Base-by-base conservation (phyloP, 164 flowering plant genomes). In the Dillenia suffruticosa region DNA sequence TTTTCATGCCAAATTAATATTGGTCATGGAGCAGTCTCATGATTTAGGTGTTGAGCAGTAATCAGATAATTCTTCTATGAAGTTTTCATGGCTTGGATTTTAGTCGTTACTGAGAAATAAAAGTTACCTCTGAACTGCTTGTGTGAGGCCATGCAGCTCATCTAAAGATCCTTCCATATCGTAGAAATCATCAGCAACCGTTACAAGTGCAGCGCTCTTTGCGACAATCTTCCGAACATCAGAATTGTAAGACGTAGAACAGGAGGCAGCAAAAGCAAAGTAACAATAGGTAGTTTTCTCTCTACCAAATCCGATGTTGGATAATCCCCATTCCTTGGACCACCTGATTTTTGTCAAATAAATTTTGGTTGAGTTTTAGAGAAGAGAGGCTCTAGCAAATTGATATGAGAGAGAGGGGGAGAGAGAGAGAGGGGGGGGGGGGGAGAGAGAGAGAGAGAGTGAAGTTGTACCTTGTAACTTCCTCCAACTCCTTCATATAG, bases 271-370 rank as follows among this genome's bases (percentile, higher is more conserved):
- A 9, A 61, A 11, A 0, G 79, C 81, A 58, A 70, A 80, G 65
- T 77, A 77, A 10, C 69, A 68, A 49, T 75, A 75, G 0, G 65
- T 47, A 3, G 82, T 76, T 65, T 78, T 81, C 51, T 81, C 81
- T 43, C 82, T 44, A 10, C 74, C 79, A 61, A 76, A 76, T 24
- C 76, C 76, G 59, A 76, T 63, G 9, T 68, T 59, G 43, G 24
- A 26, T 4, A 76, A 69, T 0, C 76, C 65, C 11, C 49, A 22
- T 8, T 67, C 64, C 66, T 62, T 70, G 3, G 77, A 62, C 85
- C 85, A 81, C 60, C 85, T 81, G 44, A 19, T 8, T 44, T 26
- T 12, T 22, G n/a, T 10, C 22, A 7, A 8, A 52, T 8, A 40
- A 47, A 47, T 56, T 54, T n/a, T 11, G 16, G 7, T 54, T 51